Base-by-base conservation (phyloP, 805 yeast species). In the Saccharomycopsis selenospora region DNA sequence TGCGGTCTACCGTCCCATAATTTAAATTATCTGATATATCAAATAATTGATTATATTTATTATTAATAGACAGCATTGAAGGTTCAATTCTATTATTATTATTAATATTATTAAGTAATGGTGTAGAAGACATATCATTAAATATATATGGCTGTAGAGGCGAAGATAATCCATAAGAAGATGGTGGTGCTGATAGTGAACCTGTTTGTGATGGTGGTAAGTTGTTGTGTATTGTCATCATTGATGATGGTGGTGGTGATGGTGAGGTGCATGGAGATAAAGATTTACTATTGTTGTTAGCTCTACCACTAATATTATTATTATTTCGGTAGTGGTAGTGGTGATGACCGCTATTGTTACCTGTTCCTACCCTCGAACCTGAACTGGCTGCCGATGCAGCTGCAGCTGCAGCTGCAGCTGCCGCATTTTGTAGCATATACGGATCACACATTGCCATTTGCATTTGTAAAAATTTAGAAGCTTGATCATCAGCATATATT, bases 1-100 rank as follows among this genome's bases (percentile, higher is more conserved):
- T 63, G 3, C 69, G 68, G 54, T 73, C 70, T 6, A 71, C 71
- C 22, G 46, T 22, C 22, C 43, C 50, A 11, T 26, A 20, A 8
- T 29, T 42, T 3, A 40, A 36, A 11, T 40, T 14, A 7, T 41
- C 33, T 4, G 33, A 27, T 23, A 49, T 17, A 14, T 45, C 40
- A 17, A 30, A 13, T 10, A 49, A 42, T 22, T 28, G 43, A 26
- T 45, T 40, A 38, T 45, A 50, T n/a, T 48, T 48, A 20, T 43
- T 38, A 23, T 28, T 22, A n/a, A 33, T 43, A 20, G 24, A n/a
- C 36, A 18, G 22, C 46, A 30, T 11, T 28, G 46, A 29, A 18
- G 24, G 26, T 23, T 43, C 38, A 17, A 20, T 14, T 14, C 38
- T 17, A 20, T 33, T 33, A 20, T 33, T 14, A 33, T 33, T 33